Conservation (phyloP, 2,329 filamentous ascomycete species). For the Nothopassalora personata region DNA sequence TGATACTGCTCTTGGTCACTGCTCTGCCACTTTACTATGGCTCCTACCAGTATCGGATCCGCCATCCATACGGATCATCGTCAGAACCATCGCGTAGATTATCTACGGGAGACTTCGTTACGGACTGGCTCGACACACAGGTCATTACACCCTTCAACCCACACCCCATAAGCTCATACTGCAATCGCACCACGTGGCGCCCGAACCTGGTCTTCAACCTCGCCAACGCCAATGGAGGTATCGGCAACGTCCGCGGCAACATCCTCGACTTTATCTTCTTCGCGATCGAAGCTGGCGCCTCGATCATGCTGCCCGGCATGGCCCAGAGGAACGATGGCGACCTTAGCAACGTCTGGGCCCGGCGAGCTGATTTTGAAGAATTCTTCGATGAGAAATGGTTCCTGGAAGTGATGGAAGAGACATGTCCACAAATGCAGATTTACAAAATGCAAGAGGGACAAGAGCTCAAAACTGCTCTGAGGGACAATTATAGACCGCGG, state of each 20-base stretch:
- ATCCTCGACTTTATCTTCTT: conserved; percentile 11
- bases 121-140: conserved; percentile 23
- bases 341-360: conserved; percentile 21
- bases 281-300: conserved; percentile 37
- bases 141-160: conserved; percentile 21
- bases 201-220: conserved; percentile 43
- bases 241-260: conserved; percentile 27
- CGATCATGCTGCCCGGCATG: conserved; percentile 20
- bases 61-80: conserved; percentile 7
- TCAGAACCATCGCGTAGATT: not conserved
- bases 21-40: conserved; percentile 19
- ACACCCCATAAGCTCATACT: conserved; percentile 25
- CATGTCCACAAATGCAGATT: conserved; percentile 27
- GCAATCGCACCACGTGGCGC: conserved; percentile 29
- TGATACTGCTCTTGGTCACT: conserved; percentile 5
- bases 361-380: conserved; percentile 19
- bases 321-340: conserved; percentile 15
- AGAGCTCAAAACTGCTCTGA: conserved; percentile 11
- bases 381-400: conserved; percentile 30
- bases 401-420: conserved; percentile 15
- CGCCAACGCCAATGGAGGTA: conserved; percentile 38
- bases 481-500: conserved; percentile 18
- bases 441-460: conserved; percentile 16
- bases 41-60: conserved; percentile 19
- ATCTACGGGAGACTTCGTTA: conserved; percentile 15